Evolutionary conservation across 2,329 filamentous ascomycete genomes (phyloP), one percentile per base, ranked within the genome.

Genomic region (Triangularia setosa): DNA sequence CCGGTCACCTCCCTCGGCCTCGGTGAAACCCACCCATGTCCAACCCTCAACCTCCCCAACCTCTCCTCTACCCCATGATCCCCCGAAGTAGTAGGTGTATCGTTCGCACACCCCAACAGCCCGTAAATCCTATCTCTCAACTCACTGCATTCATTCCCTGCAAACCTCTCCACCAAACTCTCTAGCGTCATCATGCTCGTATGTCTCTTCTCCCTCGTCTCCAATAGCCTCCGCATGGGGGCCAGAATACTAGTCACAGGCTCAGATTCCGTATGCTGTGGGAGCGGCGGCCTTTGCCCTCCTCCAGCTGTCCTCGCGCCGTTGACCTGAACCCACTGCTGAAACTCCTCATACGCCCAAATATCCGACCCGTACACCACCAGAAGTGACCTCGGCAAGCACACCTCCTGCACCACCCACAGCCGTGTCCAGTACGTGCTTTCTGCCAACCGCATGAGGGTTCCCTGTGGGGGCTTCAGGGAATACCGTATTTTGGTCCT

Each of bases 351-450:
- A 27, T 67, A 64, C 18, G 23, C 27, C 65, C 67, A 66, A 2
- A 67, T 40, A 25, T 62, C 35, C 2, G 56, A 30, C 1, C 68
- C 68, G 23, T 23, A 63, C 18, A 66, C 48, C 24, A 67, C 64
- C 4, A 63, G 54, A 23, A 69, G 25, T 12, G 28, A 24, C 11
- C 60, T 35, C 25, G 68, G 55, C 27, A 69, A 58, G 27, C 68
- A 69, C 4, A 64, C 62, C 58, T 68, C 68, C 35, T 69, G 68
- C 3, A 68, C 64, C 18, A 69, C 63, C 68, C 68, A 69, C 18
- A 69, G 59, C 6, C 68, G 61, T 5, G 57, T 61, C 68, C 68
- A 68, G 44, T 69, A 69, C 2, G 61, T 28, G 33, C 68, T 67
- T 12, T 57, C 28, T 4, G 55, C 61, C 18, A 65, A 21, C 14